Conservation (phyloP, 1,284 basidiomycete genomes). For the Amylostereum areolatum region DNA sequence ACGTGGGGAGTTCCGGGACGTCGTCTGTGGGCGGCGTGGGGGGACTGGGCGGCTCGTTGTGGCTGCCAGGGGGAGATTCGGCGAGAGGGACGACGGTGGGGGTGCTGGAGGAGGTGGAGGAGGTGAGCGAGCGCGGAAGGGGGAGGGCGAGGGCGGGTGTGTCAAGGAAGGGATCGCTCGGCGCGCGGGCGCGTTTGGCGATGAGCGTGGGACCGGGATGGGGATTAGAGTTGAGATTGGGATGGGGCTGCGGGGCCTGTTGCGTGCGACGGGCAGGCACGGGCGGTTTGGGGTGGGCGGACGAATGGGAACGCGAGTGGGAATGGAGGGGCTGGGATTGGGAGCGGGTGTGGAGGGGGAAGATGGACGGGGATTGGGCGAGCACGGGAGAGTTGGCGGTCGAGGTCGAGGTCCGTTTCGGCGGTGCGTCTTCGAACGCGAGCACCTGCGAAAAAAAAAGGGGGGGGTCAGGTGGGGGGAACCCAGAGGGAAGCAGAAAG, state of each 20-base stretch:
- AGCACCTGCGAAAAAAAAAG: slow-evolving; percentile 22
- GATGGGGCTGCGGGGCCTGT: too few relatives aligned
- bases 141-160: slow-evolving; percentile 51
- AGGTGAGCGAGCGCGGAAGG: slow-evolving; percentile 57
- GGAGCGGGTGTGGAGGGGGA: slow-evolving; percentile 44
- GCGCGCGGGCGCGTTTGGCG: slow-evolving; percentile 60
- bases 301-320: slow-evolving; percentile 52
- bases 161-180: slow-evolving; percentile 76
- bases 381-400: slow-evolving; percentile 27
- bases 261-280: slow-evolving; percentile 29
- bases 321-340: slow-evolving; percentile 48
- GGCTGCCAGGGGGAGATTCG: slow-evolving; percentile 14
- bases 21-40: slow-evolving; percentile 25
- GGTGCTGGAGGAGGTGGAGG: slow-evolving; percentile 34
- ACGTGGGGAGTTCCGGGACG: too few relatives aligned
- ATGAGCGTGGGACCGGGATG: slow-evolving; percentile 34
- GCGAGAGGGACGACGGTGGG: slow-evolving; percentile 19
- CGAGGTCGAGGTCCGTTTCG: slow-evolving; percentile 33
- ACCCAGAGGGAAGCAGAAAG: slow-evolving; percentile 12
- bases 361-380: slow-evolving; percentile 26
- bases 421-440: slow-evolving; percentile 58
- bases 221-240: too few relatives aligned
- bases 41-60: slow-evolving; percentile 36
- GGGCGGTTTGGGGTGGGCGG: slow-evolving; percentile 23
- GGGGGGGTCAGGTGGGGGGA: slow-evolving; percentile 1